These are phyloP conservation scores for Crithidia bombi DNA, from an alignment of 208 protist species.

Conservation along the genomic window DNA sequence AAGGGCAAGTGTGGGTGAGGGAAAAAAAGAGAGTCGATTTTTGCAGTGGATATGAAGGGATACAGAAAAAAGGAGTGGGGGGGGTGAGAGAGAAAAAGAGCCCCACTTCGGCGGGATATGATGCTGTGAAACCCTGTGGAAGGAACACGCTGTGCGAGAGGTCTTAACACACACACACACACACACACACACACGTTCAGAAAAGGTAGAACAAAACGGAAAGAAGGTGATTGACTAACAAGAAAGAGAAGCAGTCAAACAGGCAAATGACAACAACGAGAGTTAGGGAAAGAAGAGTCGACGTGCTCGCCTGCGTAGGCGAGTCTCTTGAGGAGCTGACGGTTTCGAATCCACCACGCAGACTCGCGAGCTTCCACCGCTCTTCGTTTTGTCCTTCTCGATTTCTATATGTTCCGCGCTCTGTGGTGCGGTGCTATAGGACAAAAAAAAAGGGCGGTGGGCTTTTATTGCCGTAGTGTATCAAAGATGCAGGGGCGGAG, in stretches of 20 bases:
- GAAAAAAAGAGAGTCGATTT: not conserved
- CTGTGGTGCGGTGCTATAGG: not conserved
- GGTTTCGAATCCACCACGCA: too few species aligned
- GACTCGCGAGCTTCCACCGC: too few species aligned
- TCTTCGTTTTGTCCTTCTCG: not conserved
- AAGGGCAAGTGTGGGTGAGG: not conserved
- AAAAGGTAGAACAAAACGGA: not conserved
- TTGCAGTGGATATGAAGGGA: not conserved
- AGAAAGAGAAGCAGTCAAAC: conserved; percentile 15
- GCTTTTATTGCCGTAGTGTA: too few species aligned
- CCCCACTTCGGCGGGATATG: too few species aligned
- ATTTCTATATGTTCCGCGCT: not conserved
- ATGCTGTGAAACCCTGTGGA: too few species aligned
- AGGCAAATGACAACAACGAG: not conserved
- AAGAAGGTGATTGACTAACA: not conserved
- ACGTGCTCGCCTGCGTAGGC: too few species aligned
- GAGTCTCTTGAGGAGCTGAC: too few species aligned
- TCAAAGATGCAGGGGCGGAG: not conserved
- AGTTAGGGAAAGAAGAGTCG: too few species aligned
- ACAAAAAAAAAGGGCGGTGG: not conserved
- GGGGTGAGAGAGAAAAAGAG: not conserved
- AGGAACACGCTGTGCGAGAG: too few species aligned
- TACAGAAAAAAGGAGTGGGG: not conserved
- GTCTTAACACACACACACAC: too few species aligned
- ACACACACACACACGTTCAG: too few species aligned